Base-by-base conservation (phyloP, 1,139 yeast genomes). In the Wickerhamomyces sp. region DNA sequence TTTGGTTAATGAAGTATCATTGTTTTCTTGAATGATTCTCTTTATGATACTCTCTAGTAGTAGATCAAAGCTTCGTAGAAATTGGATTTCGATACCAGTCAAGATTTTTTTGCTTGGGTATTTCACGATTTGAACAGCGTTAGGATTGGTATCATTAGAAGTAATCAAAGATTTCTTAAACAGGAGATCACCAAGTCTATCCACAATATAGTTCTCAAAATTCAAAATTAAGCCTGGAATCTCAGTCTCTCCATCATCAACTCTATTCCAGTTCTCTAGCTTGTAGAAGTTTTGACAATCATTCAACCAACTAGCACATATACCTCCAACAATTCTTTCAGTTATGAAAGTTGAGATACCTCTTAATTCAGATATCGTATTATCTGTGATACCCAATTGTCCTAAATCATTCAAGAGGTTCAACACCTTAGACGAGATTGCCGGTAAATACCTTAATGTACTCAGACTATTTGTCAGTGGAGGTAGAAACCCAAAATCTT, bases 381-480 rank as follows among this genome's bases (percentile, higher is more conserved):
- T 60, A 10, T 69, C 56, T 2, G 70, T 65, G 5, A 72, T 62
- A 5, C 61, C 55, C 12, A 74, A 52, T 35, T 67, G 69, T 0
- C 75, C 74, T 27, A 76, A 51, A 28, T 65, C 69, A 30, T 65
- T 66, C 31, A 76, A 65, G 30, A 67, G 56, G 33, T 62, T 56
- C 35, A 72, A 52, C 37, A 71, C 51, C 12, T 64, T 53, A 36
- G 64, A 61, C 35, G 68, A 56, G 35, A 76, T 60, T 42, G 63
- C 56, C 34, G 73, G 67, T 27, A 76, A 53, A 47, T 73, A 76
- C 44, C 72, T 65, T 16, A 73, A 59, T 2, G 82, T 68, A 36
- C 84, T 70, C 24, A 82, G 59, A 8, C 82, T 73, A 49, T 80
- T 82, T 1, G 86, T 68, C 41, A 66, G 63, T 1, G 80, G 80